A percentile compares a stretch with the other conserved stretches of the same genome.
These are phyloP conservation scores for Rusavskia elegans DNA, from an alignment of 495 filamentous ascomycete species.

Conservation along the genomic window DNA sequence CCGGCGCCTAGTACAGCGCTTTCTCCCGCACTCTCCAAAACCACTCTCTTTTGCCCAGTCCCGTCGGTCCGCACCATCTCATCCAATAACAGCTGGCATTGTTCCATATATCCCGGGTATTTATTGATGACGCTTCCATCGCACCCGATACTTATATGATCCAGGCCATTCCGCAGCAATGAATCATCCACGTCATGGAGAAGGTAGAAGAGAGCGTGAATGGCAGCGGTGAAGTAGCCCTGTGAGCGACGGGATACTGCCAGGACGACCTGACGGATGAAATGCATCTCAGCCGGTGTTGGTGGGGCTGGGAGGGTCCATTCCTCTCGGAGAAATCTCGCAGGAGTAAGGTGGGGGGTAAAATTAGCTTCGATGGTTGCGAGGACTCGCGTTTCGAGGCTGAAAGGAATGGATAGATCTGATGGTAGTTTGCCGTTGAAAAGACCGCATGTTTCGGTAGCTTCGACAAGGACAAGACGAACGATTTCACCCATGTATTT, in stretches of 20 bases:
- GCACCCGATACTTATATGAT: slow-evolving; percentile 35
- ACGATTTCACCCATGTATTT: slow-evolving; percentile 76
- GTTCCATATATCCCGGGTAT: slow-evolving; percentile 37
- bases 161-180: not conserved
- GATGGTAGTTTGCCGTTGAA: slow-evolving; percentile 42
- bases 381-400: slow-evolving; percentile 56
- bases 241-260: slow-evolving; percentile 45
- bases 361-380: slow-evolving; percentile 36
- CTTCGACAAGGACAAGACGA: slow-evolving; percentile 58
- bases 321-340: slow-evolving; percentile 30
- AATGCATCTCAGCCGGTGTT: slow-evolving; percentile 34
- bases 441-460: slow-evolving; percentile 29
- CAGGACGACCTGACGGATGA: slow-evolving; percentile 34
- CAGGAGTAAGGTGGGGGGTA: slow-evolving; percentile 25
- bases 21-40: slow-evolving; percentile 33
- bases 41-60: slow-evolving; percentile 13
- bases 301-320: slow-evolving; percentile 31
- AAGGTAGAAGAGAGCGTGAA: slow-evolving; percentile 48
- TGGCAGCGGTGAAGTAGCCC: slow-evolving; percentile 45
- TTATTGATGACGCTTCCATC: slow-evolving; percentile 47
- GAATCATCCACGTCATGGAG: slow-evolving; percentile 28
- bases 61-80: slow-evolving; percentile 22
- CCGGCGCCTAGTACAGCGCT: slow-evolving; percentile 41
- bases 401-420: slow-evolving; percentile 44
- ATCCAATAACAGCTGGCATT: slow-evolving; percentile 33